phyloP scores from a whole-genome alignment of 208 protist genomes.

The Leishmania tarentolae region DNA sequence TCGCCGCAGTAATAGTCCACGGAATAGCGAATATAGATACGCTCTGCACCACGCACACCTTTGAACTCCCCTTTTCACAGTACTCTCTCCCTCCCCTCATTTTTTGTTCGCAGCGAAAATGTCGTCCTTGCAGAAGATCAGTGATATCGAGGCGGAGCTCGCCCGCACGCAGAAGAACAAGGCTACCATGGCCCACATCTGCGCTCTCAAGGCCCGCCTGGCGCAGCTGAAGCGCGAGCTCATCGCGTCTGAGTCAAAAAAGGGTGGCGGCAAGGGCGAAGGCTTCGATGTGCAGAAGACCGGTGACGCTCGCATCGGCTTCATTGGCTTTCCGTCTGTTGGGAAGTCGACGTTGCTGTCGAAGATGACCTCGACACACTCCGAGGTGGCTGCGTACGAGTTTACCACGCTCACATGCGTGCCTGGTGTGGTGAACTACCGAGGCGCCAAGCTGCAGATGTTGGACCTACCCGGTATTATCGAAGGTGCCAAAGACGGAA shows the following conservation, averaged over 20 bases:
- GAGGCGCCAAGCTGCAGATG: slow-evolving; percentile 95
- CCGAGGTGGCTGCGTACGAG: slow-evolving; percentile 98
- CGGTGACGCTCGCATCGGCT: slow-evolving; percentile 95
- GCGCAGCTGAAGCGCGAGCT: slow-evolving; percentile 97
- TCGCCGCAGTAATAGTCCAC: background rate
- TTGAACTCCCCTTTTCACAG: too few relatives aligned
- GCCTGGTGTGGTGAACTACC: slow-evolving; percentile 95
- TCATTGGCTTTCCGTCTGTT: slow-evolving; percentile 98
- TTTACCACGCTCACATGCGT: slow-evolving; percentile 99
- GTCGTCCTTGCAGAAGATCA: slow-evolving; percentile 91
- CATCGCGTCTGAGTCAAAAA: slow-evolving; percentile 89
- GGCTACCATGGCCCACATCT: slow-evolving; percentile 97
- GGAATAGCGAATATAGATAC: background rate
- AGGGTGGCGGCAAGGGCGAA: slow-evolving; percentile 89
- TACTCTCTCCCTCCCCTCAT: too few relatives aligned
- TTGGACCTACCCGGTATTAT: slow-evolving; percentile 99
- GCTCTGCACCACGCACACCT: background rate
- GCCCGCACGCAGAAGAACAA: slow-evolving; percentile 99
- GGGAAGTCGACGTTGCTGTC: slow-evolving; percentile 98
- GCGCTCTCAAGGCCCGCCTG: slow-evolving; percentile 98
- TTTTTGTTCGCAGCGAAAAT: slow-evolving; percentile 5
- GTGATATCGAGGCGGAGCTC: slow-evolving; percentile 97
- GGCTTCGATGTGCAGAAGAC: slow-evolving; percentile 99
- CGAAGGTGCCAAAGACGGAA: slow-evolving; percentile 99
- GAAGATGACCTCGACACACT: slow-evolving; percentile 97